phyloP scores from a whole-genome alignment of 2,329 filamentous ascomycete species.

The Scedosporium boydii region DNA sequence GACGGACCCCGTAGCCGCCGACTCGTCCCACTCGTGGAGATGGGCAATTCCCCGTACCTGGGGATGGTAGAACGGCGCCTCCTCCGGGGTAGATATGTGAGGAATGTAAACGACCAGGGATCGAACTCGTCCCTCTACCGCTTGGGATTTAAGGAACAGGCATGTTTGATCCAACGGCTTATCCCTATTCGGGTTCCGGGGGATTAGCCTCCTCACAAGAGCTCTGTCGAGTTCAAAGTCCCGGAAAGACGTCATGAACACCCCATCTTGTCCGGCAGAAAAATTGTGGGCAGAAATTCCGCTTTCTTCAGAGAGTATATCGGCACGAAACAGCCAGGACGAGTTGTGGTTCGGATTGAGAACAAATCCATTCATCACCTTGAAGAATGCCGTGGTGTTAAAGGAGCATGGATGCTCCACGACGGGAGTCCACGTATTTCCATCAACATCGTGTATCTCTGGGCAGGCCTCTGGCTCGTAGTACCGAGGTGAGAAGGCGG shows the following conservation, averaged over 20 bases:
- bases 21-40: conserved; percentile 53
- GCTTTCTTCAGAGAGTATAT: conserved; percentile 44
- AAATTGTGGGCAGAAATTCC: background rate
- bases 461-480: background rate
- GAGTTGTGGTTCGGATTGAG: conserved; percentile 75
- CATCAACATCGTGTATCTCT: conserved; percentile 22
- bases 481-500: background rate
- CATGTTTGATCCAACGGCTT: conserved; percentile 72
- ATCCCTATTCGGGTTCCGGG: conserved; percentile 72
- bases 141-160: conserved; percentile 38
- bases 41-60: conserved; percentile 65
- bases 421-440: conserved; percentile 41
- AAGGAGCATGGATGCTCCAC: conserved; percentile 52
- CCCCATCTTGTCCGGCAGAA: conserved; percentile 29
- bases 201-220: conserved; percentile 69
- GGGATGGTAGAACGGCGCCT: conserved; percentile 85
- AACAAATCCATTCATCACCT: conserved; percentile 65
- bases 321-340: conserved; percentile 67
- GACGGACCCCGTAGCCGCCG: conserved; percentile 34
- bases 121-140: conserved; percentile 17
- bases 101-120: conserved; percentile 64
- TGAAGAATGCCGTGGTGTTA: conserved; percentile 49
- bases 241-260: conserved; percentile 25
- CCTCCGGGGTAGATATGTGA: conserved; percentile 50
- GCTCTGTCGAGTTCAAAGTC: conserved; percentile 20